These are phyloP conservation scores for Alternaria consortialis DNA, from an alignment of 2,329 filamentous ascomycete genomes.

Conservation along the genomic window DNA sequence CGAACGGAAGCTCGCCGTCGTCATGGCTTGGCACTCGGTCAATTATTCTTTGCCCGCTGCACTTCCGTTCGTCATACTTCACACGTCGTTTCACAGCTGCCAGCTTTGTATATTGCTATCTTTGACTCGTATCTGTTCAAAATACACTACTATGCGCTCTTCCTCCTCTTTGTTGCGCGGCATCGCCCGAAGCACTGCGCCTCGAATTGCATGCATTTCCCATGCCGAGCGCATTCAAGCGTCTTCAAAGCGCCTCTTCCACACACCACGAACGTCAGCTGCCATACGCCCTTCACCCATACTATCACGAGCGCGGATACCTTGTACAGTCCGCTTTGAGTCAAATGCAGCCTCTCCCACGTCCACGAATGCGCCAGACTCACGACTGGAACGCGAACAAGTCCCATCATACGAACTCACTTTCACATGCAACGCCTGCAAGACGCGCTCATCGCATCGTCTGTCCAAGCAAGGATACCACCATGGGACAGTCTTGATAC, in stretches of 20 bases:
- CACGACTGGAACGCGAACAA: constrained; percentile 50
- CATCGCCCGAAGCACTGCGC: constrained; percentile 28
- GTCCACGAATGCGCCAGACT: constrained; percentile 43
- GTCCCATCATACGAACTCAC: constrained; percentile 82
- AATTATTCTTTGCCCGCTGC: constrained; percentile 16
- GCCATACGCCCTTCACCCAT: constrained; percentile 27
- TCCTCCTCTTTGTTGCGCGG: constrained; percentile 35
- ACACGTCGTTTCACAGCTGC: constrained; percentile 1
- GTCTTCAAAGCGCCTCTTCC: constrained; percentile 34
- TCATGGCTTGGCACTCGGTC: constrained; percentile 25
- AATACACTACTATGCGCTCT: constrained; percentile 32
- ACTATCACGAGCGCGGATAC: constrained; percentile 19
- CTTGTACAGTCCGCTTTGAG: constrained; percentile 33
- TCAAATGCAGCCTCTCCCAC: constrained; percentile 36
- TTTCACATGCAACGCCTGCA: constrained; percentile 92
- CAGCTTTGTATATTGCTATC: not conserved
- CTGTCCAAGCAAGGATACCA: constrained; percentile 97
- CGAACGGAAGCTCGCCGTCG: constrained; percentile 15
- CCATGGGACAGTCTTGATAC: constrained; percentile 85
- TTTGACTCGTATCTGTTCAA: not conserved
- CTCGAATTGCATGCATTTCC: constrained; percentile 22
- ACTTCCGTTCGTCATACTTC: not conserved
- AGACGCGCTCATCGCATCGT: constrained; percentile 79
- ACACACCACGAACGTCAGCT: constrained; percentile 42
- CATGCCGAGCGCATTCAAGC: constrained; percentile 36